Percentiles rank a stretch among this genome's conserved stretches.
phyloP scores from a whole-genome alignment of 2,329 filamentous ascomycete genomes.

The Trichophyton simii region DNA sequence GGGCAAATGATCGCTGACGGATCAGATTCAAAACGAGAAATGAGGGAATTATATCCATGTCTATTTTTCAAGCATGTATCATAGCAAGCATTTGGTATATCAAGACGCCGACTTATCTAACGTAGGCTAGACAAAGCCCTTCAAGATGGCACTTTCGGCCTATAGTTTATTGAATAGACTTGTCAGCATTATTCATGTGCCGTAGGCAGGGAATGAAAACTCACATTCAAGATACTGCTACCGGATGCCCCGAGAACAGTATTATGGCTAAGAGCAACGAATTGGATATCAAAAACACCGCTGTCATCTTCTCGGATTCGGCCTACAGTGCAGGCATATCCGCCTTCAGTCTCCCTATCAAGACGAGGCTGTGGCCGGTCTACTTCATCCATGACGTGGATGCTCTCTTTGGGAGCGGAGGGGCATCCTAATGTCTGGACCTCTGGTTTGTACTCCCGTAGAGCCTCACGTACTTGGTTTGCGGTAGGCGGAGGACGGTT shows the following conservation, averaged over 20 bases:
- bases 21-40: too few species aligned
- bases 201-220: neutral
- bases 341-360: slow-evolving; percentile 70
- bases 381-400: slow-evolving; percentile 77
- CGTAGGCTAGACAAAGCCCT: neutral
- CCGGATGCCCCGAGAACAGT: slow-evolving; percentile 94
- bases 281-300: slow-evolving; percentile 84
- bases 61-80: neutral
- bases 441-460: slow-evolving; percentile 71
- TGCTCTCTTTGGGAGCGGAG: slow-evolving; percentile 68
- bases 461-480: slow-evolving; percentile 63
- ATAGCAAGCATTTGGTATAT: neutral
- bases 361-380: slow-evolving; percentile 85
- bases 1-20: too few species aligned
- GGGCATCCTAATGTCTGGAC: slow-evolving; percentile 74
- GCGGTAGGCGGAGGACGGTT: slow-evolving; percentile 60
- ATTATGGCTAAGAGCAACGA: slow-evolving; percentile 83
- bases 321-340: slow-evolving; percentile 85
- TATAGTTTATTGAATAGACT: neutral
- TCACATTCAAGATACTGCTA: slow-evolving; percentile 75
- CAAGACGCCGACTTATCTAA: neutral
- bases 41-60: neutral
- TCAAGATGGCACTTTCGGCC: neutral
- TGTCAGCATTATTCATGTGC: neutral
- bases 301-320: slow-evolving; percentile 68